phyloP scores from a whole-genome alignment of 768 basidiomycete species.

The Boletus rubescentipes region DNA sequence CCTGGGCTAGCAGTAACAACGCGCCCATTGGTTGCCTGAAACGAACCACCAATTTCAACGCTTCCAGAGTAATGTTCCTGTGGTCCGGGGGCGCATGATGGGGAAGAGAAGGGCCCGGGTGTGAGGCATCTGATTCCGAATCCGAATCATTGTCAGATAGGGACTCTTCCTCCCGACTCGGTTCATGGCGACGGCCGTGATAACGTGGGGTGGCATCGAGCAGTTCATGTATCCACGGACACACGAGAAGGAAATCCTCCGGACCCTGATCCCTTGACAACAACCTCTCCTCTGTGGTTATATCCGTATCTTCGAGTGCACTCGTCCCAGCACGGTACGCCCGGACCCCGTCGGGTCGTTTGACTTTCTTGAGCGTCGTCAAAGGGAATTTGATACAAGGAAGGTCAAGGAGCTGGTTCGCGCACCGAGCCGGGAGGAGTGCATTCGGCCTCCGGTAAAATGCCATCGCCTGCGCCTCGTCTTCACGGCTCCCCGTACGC shows the following conservation, averaged over 20 bases:
- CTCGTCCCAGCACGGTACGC: constrained; percentile 6
- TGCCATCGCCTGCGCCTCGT: not conserved
- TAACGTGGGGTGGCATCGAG: not conserved
- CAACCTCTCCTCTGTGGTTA: constrained; percentile 4
- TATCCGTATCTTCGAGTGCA: constrained; percentile 12
- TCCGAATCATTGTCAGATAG: not conserved
- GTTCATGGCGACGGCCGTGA: not conserved
- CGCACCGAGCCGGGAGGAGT: constrained; percentile 4
- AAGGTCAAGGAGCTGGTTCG: constrained; percentile 6
- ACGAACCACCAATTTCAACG: constrained; percentile 6
- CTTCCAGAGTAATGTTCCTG: not conserved
- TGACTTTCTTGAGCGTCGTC: not conserved
- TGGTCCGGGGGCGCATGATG: not conserved
- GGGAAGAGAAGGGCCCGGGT: not conserved
- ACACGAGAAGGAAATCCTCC: constrained; percentile 14
- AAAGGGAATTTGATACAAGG: constrained; percentile 22
- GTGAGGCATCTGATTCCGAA: not conserved
- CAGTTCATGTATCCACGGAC: constrained; percentile 20
- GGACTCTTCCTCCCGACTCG: not conserved
- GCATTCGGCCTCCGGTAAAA: constrained; percentile 7
- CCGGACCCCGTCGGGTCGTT: not conserved
- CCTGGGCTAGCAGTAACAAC: constrained; percentile 7
- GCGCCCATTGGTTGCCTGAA: constrained; percentile 15
- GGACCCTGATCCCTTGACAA: not conserved
- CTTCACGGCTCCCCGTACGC: not conserved